Percentiles rank a stretch among this genome's conserved stretches.
phyloP scores from a whole-genome alignment of 179 eudicot genomes.

The Gypsophila paniculata region DNA sequence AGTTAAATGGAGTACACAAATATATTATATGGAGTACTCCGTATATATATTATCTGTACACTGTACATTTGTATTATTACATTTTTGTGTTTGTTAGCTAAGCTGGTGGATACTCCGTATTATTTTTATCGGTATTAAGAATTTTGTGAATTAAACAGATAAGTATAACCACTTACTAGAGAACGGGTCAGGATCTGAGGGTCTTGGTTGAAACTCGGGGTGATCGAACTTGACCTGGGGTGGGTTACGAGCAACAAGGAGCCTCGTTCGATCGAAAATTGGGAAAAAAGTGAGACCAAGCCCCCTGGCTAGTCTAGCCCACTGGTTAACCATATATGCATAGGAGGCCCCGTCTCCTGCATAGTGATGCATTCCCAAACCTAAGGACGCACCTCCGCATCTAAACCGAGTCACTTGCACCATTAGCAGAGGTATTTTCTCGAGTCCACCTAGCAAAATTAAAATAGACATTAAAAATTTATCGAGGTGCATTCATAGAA shows the following conservation, averaged over 20 bases:
- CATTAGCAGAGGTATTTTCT: slow-evolving; percentile 1
- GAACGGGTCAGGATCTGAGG: background rate
- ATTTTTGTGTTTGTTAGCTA: too few relatives aligned
- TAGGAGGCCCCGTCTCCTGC: slow-evolving; percentile 62
- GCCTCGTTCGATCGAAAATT: slow-evolving; percentile 47
- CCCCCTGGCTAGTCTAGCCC: slow-evolving; percentile 75
- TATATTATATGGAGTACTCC: too few relatives aligned
- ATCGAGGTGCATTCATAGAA: too few relatives aligned
- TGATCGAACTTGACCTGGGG: slow-evolving; percentile 61
- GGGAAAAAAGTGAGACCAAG: slow-evolving; percentile 55
- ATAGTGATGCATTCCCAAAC: slow-evolving; percentile 65
- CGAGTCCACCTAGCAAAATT: background rate
- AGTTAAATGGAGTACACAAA: too few relatives aligned
- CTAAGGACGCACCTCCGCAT: slow-evolving; percentile 72
- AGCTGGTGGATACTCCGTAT: too few relatives aligned
- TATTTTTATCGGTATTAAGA: too few relatives aligned
- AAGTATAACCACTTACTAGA: background rate
- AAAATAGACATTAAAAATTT: background rate
- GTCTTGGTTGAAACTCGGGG: slow-evolving; percentile 11
- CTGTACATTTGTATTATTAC: too few relatives aligned
- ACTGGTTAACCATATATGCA: slow-evolving; percentile 50
- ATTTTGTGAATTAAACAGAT: too few relatives aligned
- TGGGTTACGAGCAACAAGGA: slow-evolving; percentile 58
- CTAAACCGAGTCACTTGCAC: slow-evolving; percentile 59
- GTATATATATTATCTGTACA: too few relatives aligned